These are phyloP conservation scores for Pterocarpus macrocarpus DNA, from an alignment of 306 rosid species.

Conservation along the genomic window DNA sequence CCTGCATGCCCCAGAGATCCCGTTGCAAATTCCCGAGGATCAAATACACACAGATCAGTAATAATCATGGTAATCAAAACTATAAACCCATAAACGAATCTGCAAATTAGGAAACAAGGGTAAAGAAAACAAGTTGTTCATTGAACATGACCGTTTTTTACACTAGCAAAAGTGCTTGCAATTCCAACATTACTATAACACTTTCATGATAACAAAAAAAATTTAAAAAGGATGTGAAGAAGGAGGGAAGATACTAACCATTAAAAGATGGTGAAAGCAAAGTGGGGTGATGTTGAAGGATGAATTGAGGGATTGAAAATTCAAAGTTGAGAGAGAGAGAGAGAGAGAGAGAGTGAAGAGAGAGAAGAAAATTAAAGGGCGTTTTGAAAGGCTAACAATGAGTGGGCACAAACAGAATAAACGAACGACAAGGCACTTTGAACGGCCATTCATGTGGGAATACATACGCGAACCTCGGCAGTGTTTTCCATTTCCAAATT, in stretches of 20 bases:
- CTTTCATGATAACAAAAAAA: not conserved
- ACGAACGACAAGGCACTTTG: conserved; percentile 59
- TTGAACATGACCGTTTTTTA: not conserved
- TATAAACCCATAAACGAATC: not conserved
- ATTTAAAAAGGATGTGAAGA: not conserved
- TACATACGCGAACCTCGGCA: conserved; percentile 36
- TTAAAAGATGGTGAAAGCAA: conserved; percentile 43
- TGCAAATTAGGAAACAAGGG: not conserved
- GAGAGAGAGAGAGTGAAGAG: not conserved
- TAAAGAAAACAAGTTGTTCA: not conserved
- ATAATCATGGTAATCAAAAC: not conserved
- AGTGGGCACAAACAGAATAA: conserved; percentile 49
- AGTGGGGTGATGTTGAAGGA: conserved; percentile 40
- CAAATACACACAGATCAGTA: not conserved
- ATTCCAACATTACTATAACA: not conserved
- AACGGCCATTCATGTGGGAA: conserved; percentile 51
- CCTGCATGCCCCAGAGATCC: conserved; percentile 43
- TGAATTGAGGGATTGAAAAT: conserved; percentile 29
- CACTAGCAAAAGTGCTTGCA: not conserved
- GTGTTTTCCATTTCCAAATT: not conserved
- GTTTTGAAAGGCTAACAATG: conserved; percentile 52
- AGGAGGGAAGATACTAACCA: conserved; percentile 31
- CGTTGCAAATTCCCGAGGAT: not conserved
- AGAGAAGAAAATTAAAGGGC: conserved; percentile 11
- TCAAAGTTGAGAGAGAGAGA: conserved; percentile 40